Evolutionary conservation across 179 eudicot genomes (phyloP).

Genomic region (Silene coronaria): DNA sequence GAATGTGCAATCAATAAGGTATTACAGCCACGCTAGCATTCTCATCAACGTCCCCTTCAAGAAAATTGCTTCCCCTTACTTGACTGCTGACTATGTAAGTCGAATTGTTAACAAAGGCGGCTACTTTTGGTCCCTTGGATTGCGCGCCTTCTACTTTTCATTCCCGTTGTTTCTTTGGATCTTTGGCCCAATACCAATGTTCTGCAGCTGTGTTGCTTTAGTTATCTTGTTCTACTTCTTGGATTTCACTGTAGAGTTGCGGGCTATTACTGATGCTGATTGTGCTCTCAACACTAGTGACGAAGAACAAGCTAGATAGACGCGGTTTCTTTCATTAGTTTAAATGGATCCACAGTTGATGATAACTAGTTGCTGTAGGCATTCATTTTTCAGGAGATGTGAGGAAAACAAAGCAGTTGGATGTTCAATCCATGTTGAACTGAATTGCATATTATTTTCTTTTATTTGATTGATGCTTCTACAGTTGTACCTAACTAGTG

Average conservation of each 20-base stretch:
- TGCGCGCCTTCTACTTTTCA: conserved; percentile 82
- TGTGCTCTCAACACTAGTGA: no score
- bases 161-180: conserved; percentile 85
- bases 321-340: not conserved
- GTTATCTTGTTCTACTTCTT: conserved; percentile 65
- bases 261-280: conserved; percentile 12
- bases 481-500: not conserved
- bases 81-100: conserved; percentile 54
- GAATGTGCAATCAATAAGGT: conserved; percentile 78
- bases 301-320: conserved; percentile 25
- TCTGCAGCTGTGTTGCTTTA: conserved; percentile 46
- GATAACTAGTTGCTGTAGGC: no score
- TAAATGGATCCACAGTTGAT: not conserved
- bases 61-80: conserved; percentile 32
- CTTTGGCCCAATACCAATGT: conserved; percentile 93
- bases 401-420: not conserved
- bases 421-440: conserved; percentile 23
- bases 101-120: conserved; percentile 64
- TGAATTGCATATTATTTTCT: not conserved
- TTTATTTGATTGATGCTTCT: not conserved
- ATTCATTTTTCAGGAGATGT: no score
- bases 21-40: conserved; percentile 85
- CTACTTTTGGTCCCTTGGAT: conserved; percentile 90
- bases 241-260: conserved; percentile 47
- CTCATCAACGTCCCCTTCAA: conserved; percentile 82